Base-by-base conservation (phyloP, 306 rosid species). In the Vigna mungo region DNA sequence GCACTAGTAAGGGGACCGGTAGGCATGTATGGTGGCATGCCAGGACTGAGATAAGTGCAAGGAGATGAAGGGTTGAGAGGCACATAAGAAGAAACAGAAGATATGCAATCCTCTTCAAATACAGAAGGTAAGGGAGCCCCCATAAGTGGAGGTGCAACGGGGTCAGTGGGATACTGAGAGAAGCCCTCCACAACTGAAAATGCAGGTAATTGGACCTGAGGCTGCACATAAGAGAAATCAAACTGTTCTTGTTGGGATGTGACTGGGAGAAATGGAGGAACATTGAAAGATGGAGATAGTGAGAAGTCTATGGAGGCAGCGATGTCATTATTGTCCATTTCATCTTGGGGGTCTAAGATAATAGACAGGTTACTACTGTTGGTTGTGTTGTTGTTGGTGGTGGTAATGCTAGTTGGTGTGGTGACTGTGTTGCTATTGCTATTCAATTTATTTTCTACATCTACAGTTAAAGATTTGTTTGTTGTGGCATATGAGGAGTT, bases 241-340 rank as follows among this genome's bases (percentile, higher is more conserved):
- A 83, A 89, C 27, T 90, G 92, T 37, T 89, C 90, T 36, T 89
- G 84, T 43, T 82, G 89, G 12, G 59, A 68, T 62, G 83, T 18
- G 27, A 61, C 68, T 27, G 77, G 65, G 36, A 87, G 75, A 47
- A 85, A 84, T 9, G 79, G 72, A 5, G 89, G 85, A 18, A 86
- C 83, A 9, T 80, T 76, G 77, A 92, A 94, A 9, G 90, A 72
- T 39, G 88, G 86, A 14, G 96, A 83, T 2, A 89, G 83, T 12
- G 98, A 82, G 58, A 94, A 94, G 78, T 94, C 93, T 51, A 92
- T 90, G 67, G 96, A 94, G 53, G 95, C 96, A 15, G 98, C 92
- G 23, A 94, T 90, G 78, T 90, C 94, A 80, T 89, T 92, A 79
- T 89, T 92, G 81, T 94, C 97, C 13, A 89, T 80, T 14, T 92